phyloP scores from a whole-genome alignment of 2,329 filamentous ascomycete genomes.

The Davidsoniella australis region DNA sequence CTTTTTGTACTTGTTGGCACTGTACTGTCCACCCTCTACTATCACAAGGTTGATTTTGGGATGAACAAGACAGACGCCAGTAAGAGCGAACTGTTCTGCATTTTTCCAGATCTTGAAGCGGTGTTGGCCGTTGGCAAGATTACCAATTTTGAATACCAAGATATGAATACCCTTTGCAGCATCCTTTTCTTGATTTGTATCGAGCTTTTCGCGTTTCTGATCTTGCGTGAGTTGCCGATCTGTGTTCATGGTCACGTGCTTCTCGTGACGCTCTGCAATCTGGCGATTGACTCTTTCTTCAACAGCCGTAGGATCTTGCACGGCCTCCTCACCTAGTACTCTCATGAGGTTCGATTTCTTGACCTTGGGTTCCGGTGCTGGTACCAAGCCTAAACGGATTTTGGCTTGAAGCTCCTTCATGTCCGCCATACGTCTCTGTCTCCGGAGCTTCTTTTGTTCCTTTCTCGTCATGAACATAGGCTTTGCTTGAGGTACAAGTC shows the following conservation, averaged over 20 bases:
- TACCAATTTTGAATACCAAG: slow-evolving; percentile 77
- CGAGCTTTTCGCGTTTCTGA: slow-evolving; percentile 68
- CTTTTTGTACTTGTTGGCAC: slow-evolving; percentile 73
- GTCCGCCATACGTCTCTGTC: slow-evolving; percentile 80
- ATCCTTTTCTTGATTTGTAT: slow-evolving; percentile 69
- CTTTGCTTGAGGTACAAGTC: slow-evolving; percentile 60
- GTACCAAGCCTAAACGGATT: slow-evolving; percentile 75
- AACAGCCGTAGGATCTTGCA: slow-evolving; percentile 93
- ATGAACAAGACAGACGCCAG: slow-evolving; percentile 81
- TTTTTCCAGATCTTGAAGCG: slow-evolving; percentile 87
- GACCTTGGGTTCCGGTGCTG: slow-evolving; percentile 84
- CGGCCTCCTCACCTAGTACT: slow-evolving; percentile 67
- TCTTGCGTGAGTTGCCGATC: slow-evolving; percentile 80
- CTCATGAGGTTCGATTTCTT: slow-evolving; percentile 97
- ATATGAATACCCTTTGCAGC: slow-evolving; percentile 71
- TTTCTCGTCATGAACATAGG: slow-evolving; percentile 82
- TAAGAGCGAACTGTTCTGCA: slow-evolving; percentile 73
- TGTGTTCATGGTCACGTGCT: slow-evolving; percentile 65
- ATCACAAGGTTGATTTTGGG: slow-evolving; percentile 78
- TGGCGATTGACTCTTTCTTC: slow-evolving; percentile 87
- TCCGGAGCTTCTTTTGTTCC: slow-evolving; percentile 79
- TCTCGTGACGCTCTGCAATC: slow-evolving; percentile 68
- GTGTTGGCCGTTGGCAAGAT: slow-evolving; percentile 80
- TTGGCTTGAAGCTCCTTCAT: slow-evolving; percentile 94
- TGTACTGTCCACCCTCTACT: slow-evolving; percentile 77